phyloP scores from a whole-genome alignment of 148 eudicot species.

The Hydrangea macrophylla region DNA sequence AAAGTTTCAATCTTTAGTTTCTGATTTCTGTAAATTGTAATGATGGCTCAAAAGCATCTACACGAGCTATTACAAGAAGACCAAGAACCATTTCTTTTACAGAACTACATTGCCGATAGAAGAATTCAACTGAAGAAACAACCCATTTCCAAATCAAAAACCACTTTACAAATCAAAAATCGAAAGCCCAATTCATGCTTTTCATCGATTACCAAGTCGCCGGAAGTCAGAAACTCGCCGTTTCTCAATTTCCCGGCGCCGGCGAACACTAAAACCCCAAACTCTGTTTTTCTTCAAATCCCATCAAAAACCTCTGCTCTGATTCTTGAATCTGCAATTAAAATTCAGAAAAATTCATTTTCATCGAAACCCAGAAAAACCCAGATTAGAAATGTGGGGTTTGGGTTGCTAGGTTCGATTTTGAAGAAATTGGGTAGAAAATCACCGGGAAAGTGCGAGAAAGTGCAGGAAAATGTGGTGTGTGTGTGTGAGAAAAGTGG shows the following conservation, averaged over 20 bases:
- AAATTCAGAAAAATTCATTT: constrained; percentile 36
- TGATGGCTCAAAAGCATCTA: constrained; percentile 22
- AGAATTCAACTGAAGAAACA: constrained; percentile 15
- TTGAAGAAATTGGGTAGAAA: constrained; percentile 29
- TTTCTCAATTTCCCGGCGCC: constrained; percentile 25
- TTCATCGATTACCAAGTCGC: constrained; percentile 42
- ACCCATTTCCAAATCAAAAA: constrained; percentile 5
- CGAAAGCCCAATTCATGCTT: constrained; percentile 45
- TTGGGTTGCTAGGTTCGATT: constrained; percentile 54
- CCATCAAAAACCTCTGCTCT: constrained; percentile 41
- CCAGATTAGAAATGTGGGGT: constrained; percentile 27
- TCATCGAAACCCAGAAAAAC: constrained; percentile 31
- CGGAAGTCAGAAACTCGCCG: constrained; percentile 39
- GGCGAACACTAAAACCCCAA: constrained; percentile 20
- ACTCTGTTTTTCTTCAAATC: neutral
- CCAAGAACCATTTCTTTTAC: constrained; percentile 33
- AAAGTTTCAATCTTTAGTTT: too few relatives aligned
- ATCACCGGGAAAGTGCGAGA: constrained; percentile 1
- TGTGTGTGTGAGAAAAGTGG: constrained; percentile 2
- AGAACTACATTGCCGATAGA: constrained; percentile 21
- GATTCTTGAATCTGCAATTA: constrained; percentile 57
- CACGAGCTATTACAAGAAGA: constrained; percentile 33
- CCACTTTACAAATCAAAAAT: constrained; percentile 21
- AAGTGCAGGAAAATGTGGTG: constrained; percentile 9
- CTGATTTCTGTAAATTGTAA: too few relatives aligned